phyloP scores from a whole-genome alignment of 495 filamentous ascomycete species.

The Aspergillus incahuasiensis region DNA sequence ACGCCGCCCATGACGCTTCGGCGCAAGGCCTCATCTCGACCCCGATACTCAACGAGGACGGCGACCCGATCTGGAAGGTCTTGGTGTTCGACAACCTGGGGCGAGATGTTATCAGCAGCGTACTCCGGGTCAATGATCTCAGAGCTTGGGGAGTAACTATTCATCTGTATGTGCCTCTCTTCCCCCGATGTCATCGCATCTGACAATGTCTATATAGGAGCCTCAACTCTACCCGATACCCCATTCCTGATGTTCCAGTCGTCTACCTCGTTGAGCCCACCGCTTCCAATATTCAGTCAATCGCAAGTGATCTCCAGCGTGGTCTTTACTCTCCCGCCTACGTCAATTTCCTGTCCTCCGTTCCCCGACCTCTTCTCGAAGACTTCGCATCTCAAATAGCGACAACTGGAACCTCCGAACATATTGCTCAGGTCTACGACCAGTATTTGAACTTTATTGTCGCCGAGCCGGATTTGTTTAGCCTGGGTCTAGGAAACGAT shows the following conservation, averaged over 20 bases:
- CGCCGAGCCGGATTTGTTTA: conserved; percentile 92
- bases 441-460: conserved; percentile 99
- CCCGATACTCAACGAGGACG: conserved; percentile 81
- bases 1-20: conserved; percentile 50
- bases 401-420: conserved; percentile 73
- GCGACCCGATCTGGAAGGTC: conserved; percentile 76
- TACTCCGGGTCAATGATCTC: conserved; percentile 88
- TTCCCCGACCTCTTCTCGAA: conserved; percentile 88
- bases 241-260: conserved; percentile 94
- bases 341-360: conserved; percentile 94
- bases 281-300: conserved; percentile 67
- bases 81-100: conserved; percentile 66
- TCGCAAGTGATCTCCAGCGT: conserved; percentile 82
- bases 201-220: conserved; percentile 47
- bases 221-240: conserved; percentile 74
- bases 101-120: conserved; percentile 84
- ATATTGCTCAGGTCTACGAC: conserved; percentile 89
- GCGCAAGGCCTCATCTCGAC: conserved; percentile 62
- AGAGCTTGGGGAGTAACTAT: conserved; percentile 93
- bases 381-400: conserved; percentile 91
- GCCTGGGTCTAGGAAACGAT: conserved; percentile 80
- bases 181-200: not conserved
- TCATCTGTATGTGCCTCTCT: conserved; percentile 62
- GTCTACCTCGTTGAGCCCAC: conserved; percentile 94
- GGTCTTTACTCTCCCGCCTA: conserved; percentile 91